A percentile compares a stretch with the other conserved stretches of the same genome.
These are phyloP conservation scores for Castanea crenata DNA, from an alignment of 306 rosid species.

Conservation along the genomic window DNA sequence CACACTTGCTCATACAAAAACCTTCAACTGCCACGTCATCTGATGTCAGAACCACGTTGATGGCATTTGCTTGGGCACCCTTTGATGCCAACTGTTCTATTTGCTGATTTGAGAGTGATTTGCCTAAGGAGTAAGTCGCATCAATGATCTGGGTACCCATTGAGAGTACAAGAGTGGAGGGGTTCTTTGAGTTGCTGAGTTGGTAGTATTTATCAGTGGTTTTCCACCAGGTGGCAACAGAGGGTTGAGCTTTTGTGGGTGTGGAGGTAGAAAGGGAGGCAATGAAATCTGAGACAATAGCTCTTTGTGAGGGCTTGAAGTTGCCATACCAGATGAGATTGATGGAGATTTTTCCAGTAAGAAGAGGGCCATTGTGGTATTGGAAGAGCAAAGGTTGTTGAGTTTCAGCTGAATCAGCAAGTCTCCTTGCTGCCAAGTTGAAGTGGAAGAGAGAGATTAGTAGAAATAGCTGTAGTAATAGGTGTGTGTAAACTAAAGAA, in stretches of 20 bases:
- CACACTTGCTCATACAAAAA: constrained; percentile 57
- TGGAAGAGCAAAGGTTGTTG: no score
- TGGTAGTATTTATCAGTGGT: constrained; percentile 40
- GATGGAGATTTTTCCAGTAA: constrained; percentile 42
- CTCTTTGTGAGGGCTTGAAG: constrained; percentile 59
- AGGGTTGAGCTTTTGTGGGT: constrained; percentile 32
- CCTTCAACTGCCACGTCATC: constrained; percentile 50
- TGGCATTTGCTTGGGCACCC: constrained; percentile 27
- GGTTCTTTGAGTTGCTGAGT: not conserved
- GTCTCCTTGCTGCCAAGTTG: no score
- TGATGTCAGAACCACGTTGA: constrained; percentile 54
- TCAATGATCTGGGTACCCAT: no score
- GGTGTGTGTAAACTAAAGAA: not conserved
- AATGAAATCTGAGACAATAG: constrained; percentile 59
- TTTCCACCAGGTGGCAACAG: constrained; percentile 57
- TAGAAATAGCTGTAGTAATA: constrained; percentile 29
- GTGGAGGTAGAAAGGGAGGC: constrained; percentile 49
- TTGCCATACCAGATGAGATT: constrained; percentile 77
- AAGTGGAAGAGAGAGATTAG: constrained; percentile 9
- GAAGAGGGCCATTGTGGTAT: constrained; percentile 74
- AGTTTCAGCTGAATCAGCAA: no score
- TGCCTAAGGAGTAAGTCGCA: constrained; percentile 34
- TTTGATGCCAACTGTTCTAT: constrained; percentile 42
- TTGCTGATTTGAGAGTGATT: constrained; percentile 41
- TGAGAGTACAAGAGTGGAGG: no score